Conservation (phyloP, 2,329 filamentous ascomycete species). For the Penicillium nordicum region DNA sequence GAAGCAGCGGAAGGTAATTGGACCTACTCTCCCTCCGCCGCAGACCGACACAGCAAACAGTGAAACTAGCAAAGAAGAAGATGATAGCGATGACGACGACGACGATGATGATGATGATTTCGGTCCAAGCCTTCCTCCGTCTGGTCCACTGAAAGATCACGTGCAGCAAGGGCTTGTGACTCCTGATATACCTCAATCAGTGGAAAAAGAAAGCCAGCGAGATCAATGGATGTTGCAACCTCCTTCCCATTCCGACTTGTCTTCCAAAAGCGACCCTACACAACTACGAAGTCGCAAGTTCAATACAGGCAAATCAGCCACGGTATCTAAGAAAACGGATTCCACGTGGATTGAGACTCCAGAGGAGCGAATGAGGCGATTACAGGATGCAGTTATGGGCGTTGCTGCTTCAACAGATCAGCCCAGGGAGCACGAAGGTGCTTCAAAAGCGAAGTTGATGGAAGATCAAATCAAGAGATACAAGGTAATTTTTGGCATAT, state of each 20-base stretch:
- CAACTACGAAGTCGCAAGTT: constrained; percentile 81
- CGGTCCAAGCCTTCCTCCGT: constrained; percentile 39
- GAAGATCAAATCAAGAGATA: constrained; percentile 54
- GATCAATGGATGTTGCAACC: constrained; percentile 84
- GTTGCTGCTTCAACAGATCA: constrained; percentile 44
- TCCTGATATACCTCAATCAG: constrained; percentile 4
- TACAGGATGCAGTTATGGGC: constrained; percentile 80
- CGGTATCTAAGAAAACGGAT: constrained; percentile 37
- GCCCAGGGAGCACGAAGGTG: constrained; percentile 5
- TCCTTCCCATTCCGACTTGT: constrained; percentile 53
- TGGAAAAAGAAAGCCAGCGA: constrained; percentile 53
- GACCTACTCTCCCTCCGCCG: constrained; percentile 55
- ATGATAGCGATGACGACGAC: constrained; percentile 19
- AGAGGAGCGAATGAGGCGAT: constrained; percentile 75
- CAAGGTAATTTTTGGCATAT: constrained; percentile 44
- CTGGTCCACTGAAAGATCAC: constrained; percentile 6
- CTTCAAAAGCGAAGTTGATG: constrained; percentile 27
- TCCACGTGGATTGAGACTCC: constrained; percentile 90
- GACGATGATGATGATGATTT: constrained; percentile 41
- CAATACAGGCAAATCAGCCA: constrained; percentile 63
- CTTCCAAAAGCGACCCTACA: constrained; percentile 71
- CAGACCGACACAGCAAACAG: constrained; percentile 19
- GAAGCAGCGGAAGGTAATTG: constrained; percentile 46
- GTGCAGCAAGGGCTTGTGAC: neutral
- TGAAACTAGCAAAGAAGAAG: constrained; percentile 29